Evolutionary conservation across 257 asterid genomes (phyloP).

Genomic region (Hygrophila difformis): DNA sequence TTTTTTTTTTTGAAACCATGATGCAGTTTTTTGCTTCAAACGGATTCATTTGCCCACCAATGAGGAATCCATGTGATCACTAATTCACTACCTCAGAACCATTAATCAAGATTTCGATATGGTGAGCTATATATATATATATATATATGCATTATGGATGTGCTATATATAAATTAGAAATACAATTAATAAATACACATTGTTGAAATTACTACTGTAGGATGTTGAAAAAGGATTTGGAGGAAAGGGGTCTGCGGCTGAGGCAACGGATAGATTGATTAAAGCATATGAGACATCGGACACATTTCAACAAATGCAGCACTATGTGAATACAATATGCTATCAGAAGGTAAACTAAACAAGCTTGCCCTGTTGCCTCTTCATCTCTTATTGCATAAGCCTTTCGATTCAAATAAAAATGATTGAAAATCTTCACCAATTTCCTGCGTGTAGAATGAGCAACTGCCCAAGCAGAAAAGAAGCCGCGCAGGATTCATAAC

Average conservation of each 20-base stretch:
- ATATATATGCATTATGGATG: no score
- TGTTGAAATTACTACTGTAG: slow-evolving; percentile 24
- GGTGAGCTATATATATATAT: no score
- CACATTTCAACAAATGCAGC: slow-evolving; percentile 23
- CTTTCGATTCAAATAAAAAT: no score
- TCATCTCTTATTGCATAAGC: no score
- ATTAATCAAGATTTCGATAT: slow-evolving; percentile 52
- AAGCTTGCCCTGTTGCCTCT: no score
- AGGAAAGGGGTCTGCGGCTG: slow-evolving; percentile 19
- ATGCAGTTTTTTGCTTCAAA: slow-evolving; percentile 36
- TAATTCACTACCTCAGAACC: slow-evolving; percentile 44
- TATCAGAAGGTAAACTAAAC: slow-evolving; percentile 29
- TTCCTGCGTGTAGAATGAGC: slow-evolving; percentile 21
- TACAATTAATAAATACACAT: no score
- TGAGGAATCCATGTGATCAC: slow-evolving; percentile 65
- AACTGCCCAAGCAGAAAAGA: slow-evolving; percentile 23
- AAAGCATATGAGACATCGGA: slow-evolving; percentile 37
- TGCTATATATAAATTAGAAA: not conserved
- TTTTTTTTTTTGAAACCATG: not conserved
- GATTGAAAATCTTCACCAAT: no score
- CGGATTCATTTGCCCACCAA: slow-evolving; percentile 51
- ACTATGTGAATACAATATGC: slow-evolving; percentile 21
- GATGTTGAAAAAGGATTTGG: slow-evolving; percentile 45
- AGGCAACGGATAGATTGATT: slow-evolving; percentile 37
- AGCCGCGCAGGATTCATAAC: slow-evolving; percentile 43